phyloP scores from a whole-genome alignment of 495 filamentous ascomycete genomes.

The Podospora anserina region DNA sequence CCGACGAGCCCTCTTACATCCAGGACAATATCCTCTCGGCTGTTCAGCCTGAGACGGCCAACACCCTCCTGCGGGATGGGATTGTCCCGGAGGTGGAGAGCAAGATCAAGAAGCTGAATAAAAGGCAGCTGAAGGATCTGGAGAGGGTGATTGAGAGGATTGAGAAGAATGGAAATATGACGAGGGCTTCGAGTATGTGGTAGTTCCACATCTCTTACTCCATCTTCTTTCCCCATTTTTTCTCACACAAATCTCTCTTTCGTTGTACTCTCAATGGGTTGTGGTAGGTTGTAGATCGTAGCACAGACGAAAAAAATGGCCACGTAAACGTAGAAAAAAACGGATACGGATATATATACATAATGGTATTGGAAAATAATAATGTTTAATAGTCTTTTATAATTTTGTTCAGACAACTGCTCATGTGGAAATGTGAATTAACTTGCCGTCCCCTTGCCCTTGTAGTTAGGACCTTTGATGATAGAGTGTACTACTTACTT shows the following conservation, averaged over 20 bases:
- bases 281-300: background rate
- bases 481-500: background rate
- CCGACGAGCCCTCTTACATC: slow-evolving; percentile 12
- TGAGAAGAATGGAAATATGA: slow-evolving; percentile 4
- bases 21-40: slow-evolving; percentile 10
- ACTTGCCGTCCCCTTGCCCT: no score
- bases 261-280: background rate
- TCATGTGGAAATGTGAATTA: background rate
- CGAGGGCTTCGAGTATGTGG: background rate
- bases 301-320: background rate
- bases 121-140: slow-evolving; percentile 12
- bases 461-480: no score
- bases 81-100: background rate
- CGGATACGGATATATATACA: background rate
- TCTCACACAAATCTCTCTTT: background rate
- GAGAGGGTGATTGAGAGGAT: slow-evolving; percentile 8
- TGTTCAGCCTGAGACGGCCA: background rate
- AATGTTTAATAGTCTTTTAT: background rate
- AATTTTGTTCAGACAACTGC: background rate
- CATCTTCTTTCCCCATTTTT: background rate
- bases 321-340: background rate
- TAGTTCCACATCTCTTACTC: background rate
- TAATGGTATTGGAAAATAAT: background rate
- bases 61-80: background rate
- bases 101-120: slow-evolving; percentile 1